Conservation (phyloP, 345 rosid genomes). For the Hibiscus tridactylites region DNA sequence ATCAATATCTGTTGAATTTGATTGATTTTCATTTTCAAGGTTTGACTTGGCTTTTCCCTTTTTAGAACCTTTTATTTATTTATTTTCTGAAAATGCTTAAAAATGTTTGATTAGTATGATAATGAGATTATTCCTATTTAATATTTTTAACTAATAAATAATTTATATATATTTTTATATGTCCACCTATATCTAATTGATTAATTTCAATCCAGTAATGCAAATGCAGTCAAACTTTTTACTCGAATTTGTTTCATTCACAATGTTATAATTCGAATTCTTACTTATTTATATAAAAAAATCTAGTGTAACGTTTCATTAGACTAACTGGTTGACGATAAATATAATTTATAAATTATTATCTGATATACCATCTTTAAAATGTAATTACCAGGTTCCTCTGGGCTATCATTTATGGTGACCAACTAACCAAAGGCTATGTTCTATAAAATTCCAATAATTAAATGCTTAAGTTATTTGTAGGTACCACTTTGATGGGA, state of each 20-base stretch:
- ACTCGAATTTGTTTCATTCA: too few species aligned
- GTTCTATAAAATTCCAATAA: background rate
- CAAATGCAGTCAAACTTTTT: too few species aligned
- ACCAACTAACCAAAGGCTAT: background rate
- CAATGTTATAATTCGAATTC: too few species aligned
- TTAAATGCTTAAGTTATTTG: background rate
- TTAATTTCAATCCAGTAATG: too few species aligned
- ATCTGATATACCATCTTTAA: background rate
- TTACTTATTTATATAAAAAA: background rate
- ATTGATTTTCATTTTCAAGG: background rate
- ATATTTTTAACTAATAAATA: too few species aligned
- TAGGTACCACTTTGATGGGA: conserved; percentile 93
- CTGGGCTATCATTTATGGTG: background rate
- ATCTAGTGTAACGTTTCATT: background rate
- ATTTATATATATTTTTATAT: too few species aligned
- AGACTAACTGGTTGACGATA: too few species aligned
- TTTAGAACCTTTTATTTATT: background rate
- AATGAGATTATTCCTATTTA: too few species aligned
- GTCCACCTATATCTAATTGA: too few species aligned
- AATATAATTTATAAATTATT: too few species aligned
- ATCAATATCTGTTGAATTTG: background rate
- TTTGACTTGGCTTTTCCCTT: background rate
- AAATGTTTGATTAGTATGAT: background rate
- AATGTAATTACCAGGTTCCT: background rate
- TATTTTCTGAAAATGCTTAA: background rate